Base-by-base conservation (phyloP, 1,284 basidiomycete species). In the Porogramme epimiltina region DNA sequence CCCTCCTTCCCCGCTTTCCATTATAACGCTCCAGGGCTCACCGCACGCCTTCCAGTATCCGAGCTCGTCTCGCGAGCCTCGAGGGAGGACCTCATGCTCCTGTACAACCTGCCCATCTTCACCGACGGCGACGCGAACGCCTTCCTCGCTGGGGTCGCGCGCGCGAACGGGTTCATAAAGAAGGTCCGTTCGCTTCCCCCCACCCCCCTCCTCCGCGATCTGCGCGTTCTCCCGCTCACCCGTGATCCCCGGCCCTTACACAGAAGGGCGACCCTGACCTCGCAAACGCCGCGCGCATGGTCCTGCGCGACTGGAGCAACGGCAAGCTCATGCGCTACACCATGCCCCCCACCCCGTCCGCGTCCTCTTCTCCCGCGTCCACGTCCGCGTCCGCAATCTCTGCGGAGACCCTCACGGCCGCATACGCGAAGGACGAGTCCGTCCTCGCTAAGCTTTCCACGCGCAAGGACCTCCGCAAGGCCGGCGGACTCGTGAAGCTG, bases 231-330 rank as follows among this genome's bases (percentile, higher is more conserved):
- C 37, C 37, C 40, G 54, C 16, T 49, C 25, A 20, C 40, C 49
- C 15, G 26, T 36, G 22, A 25, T 18, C 16, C 8, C 6, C 18
- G 3, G 23, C 19, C 25, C 37, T 16, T 55, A 39, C 62, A 23
- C 69, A 91, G 84, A 87, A 83, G 60, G 93, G 91, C 45, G 79
- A 84, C 40, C 74, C 85, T 18, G 95, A 98, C 70, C 72, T 93
- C 50, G 80, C 84, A 11, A 85, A 84, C 20, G 91, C 95, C 2
- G 89, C 92, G 9, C 87, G 92, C 22, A 80, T 89, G 47, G 77
- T 98, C 37, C 78, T 98, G 39, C 86, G 91, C 23, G 95, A 98
- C 72, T 99, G 95, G 95, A 87, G 82, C 56, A 80, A 78, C 4
- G 91, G 89, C 46, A 85, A 82, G 58, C 82, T 98, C 64, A 81